These are phyloP conservation scores for Colletotrichum paranaense DNA, from an alignment of 2,329 filamentous ascomycete species.

Conservation along the genomic window DNA sequence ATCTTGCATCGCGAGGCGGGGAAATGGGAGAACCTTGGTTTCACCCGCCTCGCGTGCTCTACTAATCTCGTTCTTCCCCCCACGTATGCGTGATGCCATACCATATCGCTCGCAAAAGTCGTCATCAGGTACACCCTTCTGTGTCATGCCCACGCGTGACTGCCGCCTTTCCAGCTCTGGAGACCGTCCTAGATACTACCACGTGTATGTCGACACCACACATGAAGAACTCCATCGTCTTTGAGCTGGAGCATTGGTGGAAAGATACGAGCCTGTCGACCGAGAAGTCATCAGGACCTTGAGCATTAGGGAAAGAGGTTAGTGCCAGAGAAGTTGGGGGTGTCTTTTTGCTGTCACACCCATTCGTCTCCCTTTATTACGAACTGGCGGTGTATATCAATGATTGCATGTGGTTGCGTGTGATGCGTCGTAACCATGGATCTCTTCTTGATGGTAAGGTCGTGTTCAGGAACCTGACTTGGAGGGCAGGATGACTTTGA, in stretches of 20 bases:
- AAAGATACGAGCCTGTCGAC: background rate
- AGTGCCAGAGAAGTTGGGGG: background rate
- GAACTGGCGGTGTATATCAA: background rate
- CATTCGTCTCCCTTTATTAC: background rate
- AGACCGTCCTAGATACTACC: background rate
- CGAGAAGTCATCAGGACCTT: background rate
- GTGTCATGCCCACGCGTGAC: too few relatives aligned
- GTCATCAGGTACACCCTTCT: background rate
- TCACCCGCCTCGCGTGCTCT: background rate
- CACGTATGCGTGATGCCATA: background rate
- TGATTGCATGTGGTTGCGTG: background rate
- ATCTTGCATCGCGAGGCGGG: slow-evolving; percentile 24
- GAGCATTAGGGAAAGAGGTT: background rate
- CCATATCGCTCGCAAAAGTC: background rate
- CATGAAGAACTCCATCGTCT: background rate
- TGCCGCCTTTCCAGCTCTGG: background rate
- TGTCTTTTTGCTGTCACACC: background rate
- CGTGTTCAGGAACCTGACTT: background rate
- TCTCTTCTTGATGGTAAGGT: background rate
- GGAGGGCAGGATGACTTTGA: background rate
- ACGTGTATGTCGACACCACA: background rate
- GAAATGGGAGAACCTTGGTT: background rate
- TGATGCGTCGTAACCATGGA: background rate
- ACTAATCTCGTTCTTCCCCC: background rate
- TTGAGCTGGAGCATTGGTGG: background rate